phyloP scores from a whole-genome alignment of 2,329 filamentous ascomycete genomes.

The Westerdykella aurantiaca region DNA sequence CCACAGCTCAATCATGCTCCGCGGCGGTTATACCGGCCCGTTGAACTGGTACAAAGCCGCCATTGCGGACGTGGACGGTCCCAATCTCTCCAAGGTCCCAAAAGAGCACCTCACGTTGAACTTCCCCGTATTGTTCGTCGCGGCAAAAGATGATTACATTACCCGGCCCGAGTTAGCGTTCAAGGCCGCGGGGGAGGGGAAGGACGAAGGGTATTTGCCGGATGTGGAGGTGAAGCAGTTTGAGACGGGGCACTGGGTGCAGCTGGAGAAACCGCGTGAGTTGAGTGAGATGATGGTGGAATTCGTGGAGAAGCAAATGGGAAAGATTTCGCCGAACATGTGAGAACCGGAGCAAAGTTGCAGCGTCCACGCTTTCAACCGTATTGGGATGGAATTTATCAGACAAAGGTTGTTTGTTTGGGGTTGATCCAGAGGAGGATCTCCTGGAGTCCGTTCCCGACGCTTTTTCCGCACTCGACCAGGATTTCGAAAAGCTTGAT shows the following conservation, averaged over 20 bases:
- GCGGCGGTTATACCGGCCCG: conserved; percentile 1
- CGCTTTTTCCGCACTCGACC: conserved; percentile 2
- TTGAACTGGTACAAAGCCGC: conserved; percentile 5
- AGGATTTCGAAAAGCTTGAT: conserved; percentile 10
- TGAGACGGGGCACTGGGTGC: neutral
- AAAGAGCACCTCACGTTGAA: neutral
- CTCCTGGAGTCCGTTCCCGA: conserved; percentile 9
- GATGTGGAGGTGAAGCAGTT: conserved; percentile 1
- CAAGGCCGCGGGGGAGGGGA: neutral
- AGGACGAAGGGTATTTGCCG: neutral
- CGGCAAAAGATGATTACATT: conserved; percentile 1
- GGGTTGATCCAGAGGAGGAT: conserved; percentile 16
- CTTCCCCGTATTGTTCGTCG: conserved; percentile 2
- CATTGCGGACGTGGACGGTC: conserved; percentile 1
- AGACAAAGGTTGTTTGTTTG: conserved; percentile 2
- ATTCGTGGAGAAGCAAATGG: too few species aligned
- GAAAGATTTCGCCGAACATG: too few species aligned
- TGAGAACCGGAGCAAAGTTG: too few species aligned
- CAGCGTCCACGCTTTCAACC: too few species aligned
- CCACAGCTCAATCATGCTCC: too few species aligned
- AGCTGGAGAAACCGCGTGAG: neutral
- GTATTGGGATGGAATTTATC: neutral
- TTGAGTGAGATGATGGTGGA: too few species aligned
- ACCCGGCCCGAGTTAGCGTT: neutral
- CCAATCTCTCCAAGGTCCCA: neutral